Evolutionary conservation across 2,329 filamentous ascomycete species (phyloP), one percentile per base, ranked within the genome.

Genomic region (Annulohypoxylon truncatum): DNA sequence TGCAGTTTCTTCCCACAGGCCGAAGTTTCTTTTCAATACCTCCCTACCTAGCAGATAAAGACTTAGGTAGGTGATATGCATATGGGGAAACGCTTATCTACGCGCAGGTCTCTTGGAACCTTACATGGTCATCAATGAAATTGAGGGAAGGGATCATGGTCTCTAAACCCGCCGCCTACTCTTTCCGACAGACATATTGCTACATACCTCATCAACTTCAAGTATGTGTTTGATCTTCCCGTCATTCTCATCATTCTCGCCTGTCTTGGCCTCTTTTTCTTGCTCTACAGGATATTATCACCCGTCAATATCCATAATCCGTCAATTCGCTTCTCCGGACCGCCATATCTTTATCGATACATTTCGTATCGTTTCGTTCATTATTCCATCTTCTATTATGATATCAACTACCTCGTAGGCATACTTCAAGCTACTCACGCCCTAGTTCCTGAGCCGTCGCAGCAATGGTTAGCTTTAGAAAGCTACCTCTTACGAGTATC

Each of bases 401-500:
- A 18, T 26, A 26, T 40, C 5, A 35, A 31, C 3, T 18, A 44
- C 15, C 7, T 20, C 7, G 4, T 24, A 38, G 1, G 13, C 2
- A 5, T 1, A 29, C 35, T 15, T 53, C 33, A 26, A 33, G 18
- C 22, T 40, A n/a, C 26, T 44, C 18, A 6, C 13, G 13, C 8
- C 18, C 20, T 8, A 24, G 9, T 24, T 13, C 22, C 28, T 26
- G 4, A 22, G 12, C 31, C 22, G 54, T 9, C 8, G 12, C 26
- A n/a, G 35, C 35, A 29, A 68, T 68, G 62, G 13, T 63, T 54
- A n/a, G 33, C n/a, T 26, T 63, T 24, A 15, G 29, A 51, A 48
- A 46, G 2, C 50, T 66, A n/a, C 31, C 51, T 31, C 28, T 68
- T 47, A 18, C 60, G 35, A 26, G 29, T 26, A 18, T 15, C 20